Conservation (phyloP, 495 filamentous ascomycete species). For the Pseudomonodictys pantanalensis region DNA sequence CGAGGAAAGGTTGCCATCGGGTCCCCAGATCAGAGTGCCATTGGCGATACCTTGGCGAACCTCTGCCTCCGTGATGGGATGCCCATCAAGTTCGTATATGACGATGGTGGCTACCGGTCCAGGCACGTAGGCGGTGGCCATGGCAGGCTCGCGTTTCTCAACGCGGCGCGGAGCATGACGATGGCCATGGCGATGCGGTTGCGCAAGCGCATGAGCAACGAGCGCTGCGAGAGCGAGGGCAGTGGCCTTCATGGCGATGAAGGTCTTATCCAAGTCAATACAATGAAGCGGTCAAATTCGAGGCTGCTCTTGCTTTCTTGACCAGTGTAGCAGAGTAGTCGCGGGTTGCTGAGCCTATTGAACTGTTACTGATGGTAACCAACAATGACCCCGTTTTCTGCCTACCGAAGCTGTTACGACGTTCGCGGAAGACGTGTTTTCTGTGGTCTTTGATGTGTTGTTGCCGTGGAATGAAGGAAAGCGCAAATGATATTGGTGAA, state of each 20-base stretch:
- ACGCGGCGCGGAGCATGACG: constrained; percentile 38
- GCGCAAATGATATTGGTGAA: neutral
- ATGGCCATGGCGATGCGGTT: constrained; percentile 29
- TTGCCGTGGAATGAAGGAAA: neutral
- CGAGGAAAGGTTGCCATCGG: constrained; percentile 22
- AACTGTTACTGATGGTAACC: too few species aligned
- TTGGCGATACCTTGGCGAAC: constrained; percentile 40
- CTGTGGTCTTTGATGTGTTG: neutral
- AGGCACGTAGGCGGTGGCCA: constrained; percentile 23
- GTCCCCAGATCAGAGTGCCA: constrained; percentile 39
- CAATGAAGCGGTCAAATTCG: too few species aligned
- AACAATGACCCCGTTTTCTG: too few species aligned
- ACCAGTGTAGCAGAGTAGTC: too few species aligned
- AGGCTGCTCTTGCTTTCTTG: too few species aligned
- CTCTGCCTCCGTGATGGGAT: constrained; percentile 39
- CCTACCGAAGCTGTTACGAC: too few species aligned
- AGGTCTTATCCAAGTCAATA: too few species aligned
- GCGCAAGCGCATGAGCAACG: neutral
- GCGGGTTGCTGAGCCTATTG: too few species aligned
- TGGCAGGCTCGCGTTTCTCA: constrained; percentile 26
- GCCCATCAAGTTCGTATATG: constrained; percentile 39
- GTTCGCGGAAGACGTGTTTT: too few species aligned
- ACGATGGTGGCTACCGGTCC: constrained; percentile 37
- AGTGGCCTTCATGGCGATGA: constrained; percentile 3
- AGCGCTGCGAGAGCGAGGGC: neutral